phyloP scores from a whole-genome alignment of 2,329 filamentous ascomycete genomes.

The Xylaria sp. region DNA sequence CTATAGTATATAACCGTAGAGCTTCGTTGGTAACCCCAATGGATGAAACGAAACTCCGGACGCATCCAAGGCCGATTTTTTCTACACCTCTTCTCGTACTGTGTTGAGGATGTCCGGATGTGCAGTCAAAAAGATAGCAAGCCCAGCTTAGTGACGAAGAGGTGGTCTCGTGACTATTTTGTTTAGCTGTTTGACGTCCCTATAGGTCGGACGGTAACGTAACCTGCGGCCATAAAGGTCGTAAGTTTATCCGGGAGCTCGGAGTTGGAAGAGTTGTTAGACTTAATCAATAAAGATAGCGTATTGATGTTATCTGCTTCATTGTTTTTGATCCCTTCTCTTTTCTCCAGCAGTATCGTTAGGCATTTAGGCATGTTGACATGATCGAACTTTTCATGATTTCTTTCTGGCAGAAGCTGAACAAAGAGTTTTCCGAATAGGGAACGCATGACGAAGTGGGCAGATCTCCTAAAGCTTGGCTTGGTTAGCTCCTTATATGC shows the following conservation, averaged over 20 bases:
- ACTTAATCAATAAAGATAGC: not conserved
- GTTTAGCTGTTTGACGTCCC: not conserved
- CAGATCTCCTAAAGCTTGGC: not conserved
- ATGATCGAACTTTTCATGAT: not conserved
- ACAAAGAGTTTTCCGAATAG: not conserved
- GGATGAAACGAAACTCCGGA: not conserved
- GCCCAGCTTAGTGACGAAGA: conserved; percentile 1
- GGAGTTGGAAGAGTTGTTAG: not conserved
- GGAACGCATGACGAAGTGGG: not conserved
- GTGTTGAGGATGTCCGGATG: not conserved
- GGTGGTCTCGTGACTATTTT: not conserved
- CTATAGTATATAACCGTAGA: not conserved
- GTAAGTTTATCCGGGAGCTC: not conserved
- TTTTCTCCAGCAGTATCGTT: not conserved
- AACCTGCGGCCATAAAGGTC: not conserved
- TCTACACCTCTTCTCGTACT: not conserved
- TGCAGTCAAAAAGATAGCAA: not conserved
- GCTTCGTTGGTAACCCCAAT: not conserved
- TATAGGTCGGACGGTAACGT: not conserved
- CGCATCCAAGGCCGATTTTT: not conserved
- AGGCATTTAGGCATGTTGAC: not conserved
- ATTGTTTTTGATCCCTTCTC: not conserved
- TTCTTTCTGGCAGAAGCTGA: not conserved
- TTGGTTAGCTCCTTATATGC: not conserved
- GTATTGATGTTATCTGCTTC: not conserved